These are phyloP conservation scores for Bathelium albidoporum DNA, from an alignment of 495 filamentous ascomycete genomes.

Conservation along the genomic window DNA sequence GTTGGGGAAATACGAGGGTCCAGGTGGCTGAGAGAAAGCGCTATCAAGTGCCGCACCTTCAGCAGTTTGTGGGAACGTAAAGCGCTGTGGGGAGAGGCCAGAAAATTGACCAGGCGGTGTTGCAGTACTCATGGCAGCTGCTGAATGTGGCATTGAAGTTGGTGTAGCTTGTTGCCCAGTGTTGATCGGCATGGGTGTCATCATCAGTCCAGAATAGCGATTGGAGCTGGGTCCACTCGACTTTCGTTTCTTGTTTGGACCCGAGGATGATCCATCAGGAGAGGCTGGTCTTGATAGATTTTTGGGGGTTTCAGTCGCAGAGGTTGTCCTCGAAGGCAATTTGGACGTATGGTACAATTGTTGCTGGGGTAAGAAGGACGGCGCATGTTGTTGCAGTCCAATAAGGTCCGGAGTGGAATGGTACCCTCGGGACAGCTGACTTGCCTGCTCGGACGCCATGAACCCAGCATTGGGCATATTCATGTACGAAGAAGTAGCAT, in stretches of 20 bases:
- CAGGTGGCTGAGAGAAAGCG: not conserved
- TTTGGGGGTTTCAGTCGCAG: constrained; percentile 47
- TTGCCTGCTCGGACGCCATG: not conserved
- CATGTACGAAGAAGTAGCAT: constrained; percentile 34
- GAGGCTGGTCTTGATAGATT: constrained; percentile 65
- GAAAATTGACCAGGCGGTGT: not conserved
- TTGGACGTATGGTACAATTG: not conserved
- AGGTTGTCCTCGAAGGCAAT: constrained; percentile 34
- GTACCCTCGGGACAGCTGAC: constrained; percentile 22
- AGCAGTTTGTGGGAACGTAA: not conserved
- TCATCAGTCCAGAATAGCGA: constrained; percentile 44
- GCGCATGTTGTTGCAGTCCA: constrained; percentile 30
- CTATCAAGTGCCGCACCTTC: not conserved
- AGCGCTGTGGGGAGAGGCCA: not conserved
- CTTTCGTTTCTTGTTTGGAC: constrained; percentile 64
- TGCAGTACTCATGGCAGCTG: not conserved
- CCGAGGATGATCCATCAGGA: constrained; percentile 45
- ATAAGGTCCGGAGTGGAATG: constrained; percentile 45
- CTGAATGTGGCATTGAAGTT: not conserved
- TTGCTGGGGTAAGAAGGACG: not conserved
- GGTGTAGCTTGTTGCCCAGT: constrained; percentile 9
- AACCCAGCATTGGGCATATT: not conserved
- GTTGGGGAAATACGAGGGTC: not conserved
- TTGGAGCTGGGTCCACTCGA: constrained; percentile 43
- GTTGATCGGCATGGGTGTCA: constrained; percentile 51